Base-by-base conservation (phyloP, 495 filamentous ascomycete species). In the Geoglossum glabrum region DNA sequence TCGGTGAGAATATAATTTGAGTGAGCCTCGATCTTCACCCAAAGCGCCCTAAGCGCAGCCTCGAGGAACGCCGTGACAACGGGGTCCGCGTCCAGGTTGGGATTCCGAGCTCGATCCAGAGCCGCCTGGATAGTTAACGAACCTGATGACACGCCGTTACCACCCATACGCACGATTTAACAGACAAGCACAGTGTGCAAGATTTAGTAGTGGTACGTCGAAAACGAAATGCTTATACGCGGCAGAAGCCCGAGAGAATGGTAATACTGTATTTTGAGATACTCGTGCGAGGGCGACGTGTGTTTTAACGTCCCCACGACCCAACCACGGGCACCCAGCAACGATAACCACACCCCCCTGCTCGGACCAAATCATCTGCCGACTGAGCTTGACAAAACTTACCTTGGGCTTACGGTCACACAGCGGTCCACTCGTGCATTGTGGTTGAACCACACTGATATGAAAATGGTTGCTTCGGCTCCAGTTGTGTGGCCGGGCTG, bases 31-130 rank as follows among this genome's bases (percentile, higher is more conserved):
- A 58, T 55, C 17, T 49, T 45, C 56, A 17, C 21, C 56, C 56
- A 58, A 27, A 58, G 50, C 1, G 26, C 56, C 23, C 10, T 54
- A n/a, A 59, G 49, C 11, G 23, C 51, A 30, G 31, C 31, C 13
- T 59, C 49, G 28, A 59, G 49, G 31, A 38, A 38, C 8, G 26
- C 57, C 4, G 25, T 30, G 17, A 17, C 26, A 6, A 7, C 49
- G 7, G 57, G 45, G 10, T 59, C 57, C 2, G 23, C 25, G n/a
- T 31, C 21, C 19, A 25, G 30, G 21, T 10, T 36, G 7, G 54
- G 19, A 9, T 27, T 33, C 28, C 57, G 46, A 23, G 54, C 57
- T 8, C 31, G 57, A 3, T 58, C 57, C 45, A 59, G 57, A 28
- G 57, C 57, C 27, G 40, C 28, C 23, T 57, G 49, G 26, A 59